Base-by-base conservation (phyloP, 2,329 filamentous ascomycete genomes). In the Arthrobotrys entomopaga region DNA sequence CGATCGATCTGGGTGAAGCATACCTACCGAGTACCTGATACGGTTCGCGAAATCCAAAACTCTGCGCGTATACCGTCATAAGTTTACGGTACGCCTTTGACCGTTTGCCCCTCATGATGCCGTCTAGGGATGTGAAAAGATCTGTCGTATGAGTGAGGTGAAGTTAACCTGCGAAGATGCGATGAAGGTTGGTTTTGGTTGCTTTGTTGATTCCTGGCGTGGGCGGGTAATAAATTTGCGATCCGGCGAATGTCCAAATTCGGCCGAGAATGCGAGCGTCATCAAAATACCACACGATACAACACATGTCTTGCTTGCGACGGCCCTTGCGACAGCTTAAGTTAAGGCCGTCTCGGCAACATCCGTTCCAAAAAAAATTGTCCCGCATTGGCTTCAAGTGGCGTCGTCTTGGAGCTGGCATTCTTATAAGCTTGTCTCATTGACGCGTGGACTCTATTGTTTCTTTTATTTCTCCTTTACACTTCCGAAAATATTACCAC, bases 31-130 rank as follows among this genome's bases (percentile, higher is more conserved):
- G 84, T 59, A 96, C 90, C 83, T 98, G 95, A 83, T 97, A 98
- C 10, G 95, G 93, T 83, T 95, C 91, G 78, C 93, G 91, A 82
- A 97, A 97, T 74, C 91, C 90, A 81, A 96, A 97, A 74, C 88
- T 89, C 81, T 94, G 86, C 80, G 89, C 88, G 86, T 93, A 97
- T 80, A 94, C 90, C 82, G 92, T 90, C 89, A 99, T 96, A 80
- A 97, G 88, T 88, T 97, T 97, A 80, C 89, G 88, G 81, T 92
- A 93, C 79, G 90, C 89, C 82, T 91, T 90, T 48, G 84, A 86
- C 73, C 87, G 85, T 82, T 91, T 91, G 63, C 88, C 88, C 79
- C 88, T 85, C 87, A 90, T 91, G 56, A 53, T 58, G 65, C 6
- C 29, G 29, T 19, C 24, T 20, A 24, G 42, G 16, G 52, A 26